These are phyloP conservation scores for sorghum (Sorghum bicolor) DNA, from an alignment of 176 grass and related monocot species.

Conservation along the genomic window DNA sequence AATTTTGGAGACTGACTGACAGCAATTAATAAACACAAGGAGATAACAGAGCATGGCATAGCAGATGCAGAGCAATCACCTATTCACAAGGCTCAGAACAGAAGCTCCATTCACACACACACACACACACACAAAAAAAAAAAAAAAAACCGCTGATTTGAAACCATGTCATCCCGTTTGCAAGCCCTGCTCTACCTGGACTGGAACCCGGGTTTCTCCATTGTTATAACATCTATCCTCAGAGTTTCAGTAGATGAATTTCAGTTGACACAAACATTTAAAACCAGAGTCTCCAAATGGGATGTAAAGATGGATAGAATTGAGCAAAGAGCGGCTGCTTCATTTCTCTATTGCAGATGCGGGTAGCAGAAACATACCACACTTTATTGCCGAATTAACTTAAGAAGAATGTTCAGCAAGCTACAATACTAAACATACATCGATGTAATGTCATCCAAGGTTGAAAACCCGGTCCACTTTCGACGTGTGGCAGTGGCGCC, in stretches of 20 bases:
- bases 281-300: neutral
- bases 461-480: too few species aligned
- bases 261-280: neutral
- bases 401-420: neutral
- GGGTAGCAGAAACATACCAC: neutral
- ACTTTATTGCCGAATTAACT: neutral
- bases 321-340: neutral
- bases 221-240: neutral
- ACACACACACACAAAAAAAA: too few species aligned
- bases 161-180: neutral
- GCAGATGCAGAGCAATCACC: neutral
- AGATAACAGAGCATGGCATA: neutral
- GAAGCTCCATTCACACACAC: too few species aligned
- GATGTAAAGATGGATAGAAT: neutral
- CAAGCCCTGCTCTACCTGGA: neutral
- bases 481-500: too few species aligned
- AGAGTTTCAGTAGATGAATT: neutral
- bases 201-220: neutral
- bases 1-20: neutral
- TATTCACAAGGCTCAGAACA: neutral
- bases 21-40: neutral
- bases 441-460: too few species aligned
- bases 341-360: neutral
- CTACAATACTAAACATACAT: neutral
- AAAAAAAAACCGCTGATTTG: too few species aligned